A percentile compares a stretch with the other conserved stretches of the same genome.
These are phyloP conservation scores for Pistacia vera DNA, from an alignment of 345 rosid genomes.

Conservation along the genomic window DNA sequence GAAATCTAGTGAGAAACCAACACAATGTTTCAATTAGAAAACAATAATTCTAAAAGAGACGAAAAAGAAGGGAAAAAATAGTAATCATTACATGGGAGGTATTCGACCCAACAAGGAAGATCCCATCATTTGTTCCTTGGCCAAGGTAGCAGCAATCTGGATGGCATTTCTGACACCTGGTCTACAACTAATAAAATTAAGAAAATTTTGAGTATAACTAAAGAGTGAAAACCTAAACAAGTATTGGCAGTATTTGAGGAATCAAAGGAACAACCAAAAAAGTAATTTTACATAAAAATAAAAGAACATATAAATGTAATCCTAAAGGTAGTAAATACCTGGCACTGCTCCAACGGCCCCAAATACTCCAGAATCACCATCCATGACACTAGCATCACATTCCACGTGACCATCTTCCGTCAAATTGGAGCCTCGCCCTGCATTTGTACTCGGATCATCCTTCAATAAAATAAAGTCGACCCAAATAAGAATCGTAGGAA, in stretches of 20 bases:
- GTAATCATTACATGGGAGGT: slow-evolving; percentile 76
- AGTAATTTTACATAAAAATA: neutral
- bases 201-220: slow-evolving; percentile 9
- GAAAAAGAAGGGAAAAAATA: slow-evolving; percentile 16
- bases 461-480: slow-evolving; percentile 21
- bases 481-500: neutral
- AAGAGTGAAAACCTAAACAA: neutral
- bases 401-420: slow-evolving; percentile 92
- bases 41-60: neutral
- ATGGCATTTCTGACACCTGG: slow-evolving; percentile 92
- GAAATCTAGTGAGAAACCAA: neutral
- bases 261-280: neutral
- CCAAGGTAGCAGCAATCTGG: slow-evolving; percentile 74
- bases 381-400: slow-evolving; percentile 95
- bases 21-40: slow-evolving; percentile 1
- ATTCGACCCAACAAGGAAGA: slow-evolving; percentile 79
- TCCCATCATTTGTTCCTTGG: slow-evolving; percentile 75
- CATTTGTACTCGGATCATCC: slow-evolving; percentile 93
- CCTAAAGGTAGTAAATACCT: slow-evolving; percentile 41
- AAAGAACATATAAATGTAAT: neutral
- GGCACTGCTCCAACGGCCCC: slow-evolving; percentile 98
- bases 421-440: slow-evolving; percentile 95
- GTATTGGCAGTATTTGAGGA: neutral
- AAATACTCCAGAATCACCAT: slow-evolving; percentile 80
- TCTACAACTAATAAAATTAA: slow-evolving; percentile 49